These are phyloP conservation scores for Carex littledalei DNA, from an alignment of 176 grass and related monocot genomes.

Conservation along the genomic window DNA sequence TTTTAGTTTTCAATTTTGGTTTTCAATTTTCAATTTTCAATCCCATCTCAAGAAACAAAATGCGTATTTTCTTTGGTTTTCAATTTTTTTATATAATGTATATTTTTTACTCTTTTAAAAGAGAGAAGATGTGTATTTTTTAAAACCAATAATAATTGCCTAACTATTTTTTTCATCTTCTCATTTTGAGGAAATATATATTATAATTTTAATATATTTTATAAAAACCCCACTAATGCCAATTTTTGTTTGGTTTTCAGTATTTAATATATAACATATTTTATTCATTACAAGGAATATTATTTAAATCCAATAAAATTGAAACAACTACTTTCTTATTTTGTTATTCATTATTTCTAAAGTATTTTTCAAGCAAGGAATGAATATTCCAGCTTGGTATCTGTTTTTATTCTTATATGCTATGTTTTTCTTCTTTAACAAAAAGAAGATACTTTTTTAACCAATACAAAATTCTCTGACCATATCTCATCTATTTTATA, in stretches of 20 bases:
- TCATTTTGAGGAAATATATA: background rate
- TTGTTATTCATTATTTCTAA: background rate
- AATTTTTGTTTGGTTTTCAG: background rate
- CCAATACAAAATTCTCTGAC: background rate
- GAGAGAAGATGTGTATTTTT: background rate
- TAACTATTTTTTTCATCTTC: background rate
- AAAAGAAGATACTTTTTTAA: background rate
- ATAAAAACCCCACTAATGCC: background rate
- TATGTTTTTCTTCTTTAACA: background rate
- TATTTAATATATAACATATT: background rate
- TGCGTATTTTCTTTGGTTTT: background rate
- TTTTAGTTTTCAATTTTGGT: background rate
- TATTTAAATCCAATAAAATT: background rate
- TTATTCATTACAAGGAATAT: background rate
- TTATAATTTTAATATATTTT: background rate
- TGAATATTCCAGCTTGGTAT: background rate
- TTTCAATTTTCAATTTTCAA: background rate
- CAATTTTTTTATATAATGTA: background rate
- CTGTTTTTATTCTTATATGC: background rate
- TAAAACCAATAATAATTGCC: background rate
- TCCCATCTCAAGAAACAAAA: background rate
- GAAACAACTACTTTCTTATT: background rate
- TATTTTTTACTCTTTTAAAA: background rate
- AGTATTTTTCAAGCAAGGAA: background rate
- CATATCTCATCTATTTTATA: background rate